Evolutionary conservation across 495 filamentous ascomycete genomes (phyloP).

Genomic region (Oleoguttula mirabilis): DNA sequence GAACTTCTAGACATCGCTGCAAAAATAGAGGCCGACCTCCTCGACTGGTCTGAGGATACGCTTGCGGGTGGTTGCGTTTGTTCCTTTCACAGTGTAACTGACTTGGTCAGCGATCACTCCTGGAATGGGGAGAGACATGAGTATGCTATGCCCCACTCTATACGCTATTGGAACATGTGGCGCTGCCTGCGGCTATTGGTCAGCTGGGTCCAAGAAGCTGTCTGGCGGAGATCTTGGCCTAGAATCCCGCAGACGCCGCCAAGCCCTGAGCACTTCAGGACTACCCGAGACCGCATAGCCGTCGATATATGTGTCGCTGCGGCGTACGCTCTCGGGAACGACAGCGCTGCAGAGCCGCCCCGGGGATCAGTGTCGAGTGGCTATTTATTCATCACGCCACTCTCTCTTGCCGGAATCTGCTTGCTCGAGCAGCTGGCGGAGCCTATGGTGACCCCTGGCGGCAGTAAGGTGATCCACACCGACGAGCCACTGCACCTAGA

Average conservation of each 20-base stretch:
- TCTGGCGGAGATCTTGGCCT: conserved; percentile 15
- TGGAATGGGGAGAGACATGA: conserved; percentile 11
- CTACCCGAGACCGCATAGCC: conserved; percentile 3
- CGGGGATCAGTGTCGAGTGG: conserved; percentile 3
- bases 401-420: conserved; percentile 10
- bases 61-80: not conserved
- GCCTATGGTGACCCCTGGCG: conserved; percentile 8
- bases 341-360: not conserved
- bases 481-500: conserved; percentile 5
- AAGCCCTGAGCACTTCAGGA: conserved; percentile 7
- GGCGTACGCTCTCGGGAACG: conserved; percentile 5
- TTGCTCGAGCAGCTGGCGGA: conserved; percentile 7
- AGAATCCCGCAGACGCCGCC: not conserved
- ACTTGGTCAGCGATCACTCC: not conserved
- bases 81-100: conserved; percentile 1
- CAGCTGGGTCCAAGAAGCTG: conserved; percentile 10
- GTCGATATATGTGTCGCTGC: conserved; percentile 9
- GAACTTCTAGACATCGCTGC: conserved; percentile 1
- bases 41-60: conserved; percentile 11
- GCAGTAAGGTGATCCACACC: conserved; percentile 7
- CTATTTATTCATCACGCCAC: not conserved
- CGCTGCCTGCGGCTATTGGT: conserved; percentile 6
- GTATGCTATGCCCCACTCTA: conserved; percentile 1
- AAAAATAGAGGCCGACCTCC: conserved; percentile 7
- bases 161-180: conserved; percentile 13